Base-by-base conservation (phyloP, 2,329 filamentous ascomycete species). In the Cordyceps farinosa region DNA sequence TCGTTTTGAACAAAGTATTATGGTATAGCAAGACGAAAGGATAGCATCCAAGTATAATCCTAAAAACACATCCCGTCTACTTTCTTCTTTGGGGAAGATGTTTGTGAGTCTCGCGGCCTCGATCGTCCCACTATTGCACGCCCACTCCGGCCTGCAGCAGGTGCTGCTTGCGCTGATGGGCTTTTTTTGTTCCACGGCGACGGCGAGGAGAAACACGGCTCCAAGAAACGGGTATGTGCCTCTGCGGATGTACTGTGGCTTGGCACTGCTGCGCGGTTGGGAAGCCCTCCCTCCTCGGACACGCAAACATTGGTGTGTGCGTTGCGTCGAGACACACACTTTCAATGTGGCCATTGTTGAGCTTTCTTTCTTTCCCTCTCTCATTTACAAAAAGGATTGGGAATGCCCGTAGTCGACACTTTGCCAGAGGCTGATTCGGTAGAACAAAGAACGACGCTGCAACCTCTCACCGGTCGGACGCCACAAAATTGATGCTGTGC, bases 401-500 rank as follows among this genome's bases (percentile, higher is more conserved):
- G 22, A 22, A 22, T 22, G 22, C 22, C 22, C 22, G 22, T 22
- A 22, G 22, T 22, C 22, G 22, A 22, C 22, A 22, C 22, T 22
- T 22, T 22, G 22, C 22, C 22, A 22, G 22, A 13, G 4, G 56
- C 42, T 50, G 44, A 52, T 50, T 52, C 27, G 47, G 29, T 7
- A 30, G 38, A 22, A 9, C 22, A 48, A 22, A 2, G 29, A 32
- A 11, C 8, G 29, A 22, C 22, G 42, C n/a, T 61, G 59, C 51
- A 62, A n/a, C 30, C 15, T n/a, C 59, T 62, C 59, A 62, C 59
- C 59, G 59, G 59, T 62, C 42, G 22, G 22, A 45, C 59, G 59
- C 59, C 59, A 55, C 51, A n/a, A 22, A 22, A 22, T 22, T 9
- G 42, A 62, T 50, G 59, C 44, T 62, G 59, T 62, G 59, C 51